A percentile compares a stretch with the other conserved stretches of the same genome.
phyloP scores from a whole-genome alignment of 768 basidiomycete genomes.

The Mycena olivaceomarginata region DNA sequence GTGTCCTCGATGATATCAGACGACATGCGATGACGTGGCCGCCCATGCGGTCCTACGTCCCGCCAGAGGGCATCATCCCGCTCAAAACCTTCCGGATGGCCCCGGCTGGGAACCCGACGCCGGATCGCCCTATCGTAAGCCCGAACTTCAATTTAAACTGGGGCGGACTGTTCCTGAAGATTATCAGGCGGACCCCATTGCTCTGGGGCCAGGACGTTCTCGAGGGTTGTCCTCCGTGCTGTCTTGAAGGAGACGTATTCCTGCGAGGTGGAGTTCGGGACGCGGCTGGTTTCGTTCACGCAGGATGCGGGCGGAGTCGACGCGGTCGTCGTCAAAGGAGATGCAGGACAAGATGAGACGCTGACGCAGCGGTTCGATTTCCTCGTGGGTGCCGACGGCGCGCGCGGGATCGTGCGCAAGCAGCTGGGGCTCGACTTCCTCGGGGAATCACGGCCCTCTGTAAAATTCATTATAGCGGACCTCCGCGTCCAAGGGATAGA shows the following conservation, averaged over 20 bases:
- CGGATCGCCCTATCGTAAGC: constrained; percentile 46
- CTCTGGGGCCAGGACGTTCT: constrained; percentile 41
- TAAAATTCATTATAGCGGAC: constrained; percentile 52
- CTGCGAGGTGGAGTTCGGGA: constrained; percentile 49
- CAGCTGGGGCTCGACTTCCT: constrained; percentile 47
- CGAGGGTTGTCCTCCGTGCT: constrained; percentile 45
- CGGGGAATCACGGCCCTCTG: constrained; percentile 52
- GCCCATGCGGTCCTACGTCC: constrained; percentile 27
- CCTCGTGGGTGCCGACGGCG: constrained; percentile 51
- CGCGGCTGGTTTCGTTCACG: constrained; percentile 38
- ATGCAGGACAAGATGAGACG: constrained; percentile 15
- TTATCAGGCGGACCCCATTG: constrained; percentile 29
- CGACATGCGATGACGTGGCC: constrained; percentile 8
- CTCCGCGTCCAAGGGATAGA: constrained; percentile 62
- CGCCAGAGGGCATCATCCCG: constrained; percentile 9
- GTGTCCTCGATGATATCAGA: constrained; percentile 42
- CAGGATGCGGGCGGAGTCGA: constrained; percentile 45
- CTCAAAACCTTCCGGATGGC: constrained; percentile 26
- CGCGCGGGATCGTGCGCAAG: constrained; percentile 47
- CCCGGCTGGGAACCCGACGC: constrained; percentile 34
- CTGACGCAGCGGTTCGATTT: constrained; percentile 24
- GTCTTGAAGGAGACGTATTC: constrained; percentile 41
- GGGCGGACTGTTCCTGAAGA: neutral
- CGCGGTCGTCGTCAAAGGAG: constrained; percentile 39
- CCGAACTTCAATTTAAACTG: neutral